Evolutionary conservation across 805 yeast genomes (phyloP).

Genomic region (Saturnispora kantuleensis): DNA sequence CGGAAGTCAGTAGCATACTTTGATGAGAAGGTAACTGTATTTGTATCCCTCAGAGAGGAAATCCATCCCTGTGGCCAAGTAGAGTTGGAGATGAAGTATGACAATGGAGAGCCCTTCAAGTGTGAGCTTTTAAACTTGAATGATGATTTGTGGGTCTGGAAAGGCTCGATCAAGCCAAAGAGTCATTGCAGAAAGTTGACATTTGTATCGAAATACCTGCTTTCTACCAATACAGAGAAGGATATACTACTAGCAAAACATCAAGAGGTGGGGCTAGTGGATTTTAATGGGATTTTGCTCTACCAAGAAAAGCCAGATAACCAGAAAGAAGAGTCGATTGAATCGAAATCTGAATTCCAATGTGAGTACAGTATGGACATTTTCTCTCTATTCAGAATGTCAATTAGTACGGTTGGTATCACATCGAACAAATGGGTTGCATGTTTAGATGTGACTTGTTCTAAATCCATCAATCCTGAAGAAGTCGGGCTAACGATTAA

Average conservation of each 20-base stretch:
- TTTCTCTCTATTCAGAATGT: slow-evolving; percentile 4
- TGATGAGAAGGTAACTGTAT: slow-evolving; percentile 13
- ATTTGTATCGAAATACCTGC: not conserved
- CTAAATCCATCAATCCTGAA: not conserved
- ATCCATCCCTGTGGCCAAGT: not conserved
- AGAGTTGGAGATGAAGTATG: slow-evolving; percentile 1
- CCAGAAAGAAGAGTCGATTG: not conserved
- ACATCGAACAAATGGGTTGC: not conserved
- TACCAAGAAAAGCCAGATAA: not conserved
- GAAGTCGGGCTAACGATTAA: not conserved
- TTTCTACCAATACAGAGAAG: not conserved
- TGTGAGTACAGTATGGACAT: slow-evolving; percentile 4
- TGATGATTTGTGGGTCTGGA: not conserved
- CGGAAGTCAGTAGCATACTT: slow-evolving; percentile 27
- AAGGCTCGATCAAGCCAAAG: slow-evolving; percentile 1
- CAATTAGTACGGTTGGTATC: not conserved
- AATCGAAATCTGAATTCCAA: not conserved
- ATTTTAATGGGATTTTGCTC: not conserved
- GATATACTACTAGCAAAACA: not conserved
- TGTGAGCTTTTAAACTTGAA: not conserved
- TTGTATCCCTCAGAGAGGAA: not conserved
- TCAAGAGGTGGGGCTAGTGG: not conserved
- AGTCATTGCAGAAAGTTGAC: slow-evolving; percentile 1
- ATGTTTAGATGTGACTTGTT: not conserved
- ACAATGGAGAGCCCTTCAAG: not conserved